Percentiles rank a stretch among this genome's conserved stretches.
phyloP scores from a whole-genome alignment of 2,329 filamentous ascomycete genomes.

The Ceratocystis cubensis region DNA sequence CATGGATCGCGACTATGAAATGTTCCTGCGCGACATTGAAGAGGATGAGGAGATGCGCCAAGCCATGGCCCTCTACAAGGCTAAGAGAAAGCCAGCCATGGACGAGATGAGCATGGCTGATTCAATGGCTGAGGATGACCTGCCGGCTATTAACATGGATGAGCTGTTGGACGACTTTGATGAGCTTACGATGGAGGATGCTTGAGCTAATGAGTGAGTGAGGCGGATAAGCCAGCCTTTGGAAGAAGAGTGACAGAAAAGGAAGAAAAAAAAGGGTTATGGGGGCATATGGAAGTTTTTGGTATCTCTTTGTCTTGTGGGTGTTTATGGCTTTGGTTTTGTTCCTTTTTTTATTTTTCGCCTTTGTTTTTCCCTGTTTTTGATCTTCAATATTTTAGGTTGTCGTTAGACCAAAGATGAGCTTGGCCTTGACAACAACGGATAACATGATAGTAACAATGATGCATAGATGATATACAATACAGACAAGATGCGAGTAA shows the following conservation, averaged over 20 bases:
- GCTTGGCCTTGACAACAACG: not conserved
- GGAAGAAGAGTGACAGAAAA: not conserved
- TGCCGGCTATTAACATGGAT: constrained; percentile 61
- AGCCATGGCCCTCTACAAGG: constrained; percentile 79
- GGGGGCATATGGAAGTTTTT: constrained; percentile 10
- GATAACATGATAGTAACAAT: not conserved
- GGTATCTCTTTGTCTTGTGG: not conserved
- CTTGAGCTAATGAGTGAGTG: constrained; percentile 22
- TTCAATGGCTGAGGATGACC: constrained; percentile 49
- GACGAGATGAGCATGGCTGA: constrained; percentile 58
- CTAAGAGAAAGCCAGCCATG: constrained; percentile 39
- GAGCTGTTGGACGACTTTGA: constrained; percentile 87
- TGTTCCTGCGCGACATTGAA: constrained; percentile 94
- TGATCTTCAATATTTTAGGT: not conserved
- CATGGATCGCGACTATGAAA: constrained; percentile 87
- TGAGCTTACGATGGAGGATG: constrained; percentile 61
- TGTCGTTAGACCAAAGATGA: not conserved
- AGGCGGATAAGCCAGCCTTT: not conserved
- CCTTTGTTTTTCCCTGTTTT: not conserved
- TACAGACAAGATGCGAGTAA: not conserved
- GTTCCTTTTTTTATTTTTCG: not conserved
- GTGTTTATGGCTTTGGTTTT: not conserved
- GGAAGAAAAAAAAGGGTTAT: constrained; percentile 10
- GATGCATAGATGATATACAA: constrained; percentile 9
- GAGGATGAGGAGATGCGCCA: constrained; percentile 80